Evolutionary conservation across 306 rosid species (phyloP).

Genomic region (Sechiopsis laciniata): DNA sequence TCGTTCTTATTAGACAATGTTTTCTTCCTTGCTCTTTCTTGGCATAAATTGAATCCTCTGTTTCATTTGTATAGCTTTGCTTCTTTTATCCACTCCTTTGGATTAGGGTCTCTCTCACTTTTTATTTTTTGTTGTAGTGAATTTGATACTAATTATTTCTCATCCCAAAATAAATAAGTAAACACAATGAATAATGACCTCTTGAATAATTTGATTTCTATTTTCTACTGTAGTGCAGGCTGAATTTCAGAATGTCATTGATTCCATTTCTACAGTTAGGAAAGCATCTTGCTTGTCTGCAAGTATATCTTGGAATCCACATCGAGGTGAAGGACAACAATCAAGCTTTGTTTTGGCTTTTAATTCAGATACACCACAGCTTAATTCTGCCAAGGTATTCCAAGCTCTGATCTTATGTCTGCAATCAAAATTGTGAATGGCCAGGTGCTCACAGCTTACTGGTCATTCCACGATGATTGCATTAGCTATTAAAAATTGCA

Average conservation of each 20-base stretch:
- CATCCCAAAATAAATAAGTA: too few species aligned
- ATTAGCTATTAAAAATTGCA: neutral
- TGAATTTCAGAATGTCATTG: constrained; percentile 81
- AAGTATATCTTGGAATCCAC: constrained; percentile 77
- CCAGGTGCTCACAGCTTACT: neutral
- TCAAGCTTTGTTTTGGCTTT: constrained; percentile 71
- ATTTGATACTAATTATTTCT: too few species aligned
- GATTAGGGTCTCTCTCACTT: too few species aligned
- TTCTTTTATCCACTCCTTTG: too few species aligned
- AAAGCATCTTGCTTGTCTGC: constrained; percentile 66
- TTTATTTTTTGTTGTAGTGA: too few species aligned
- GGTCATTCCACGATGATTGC: neutral
- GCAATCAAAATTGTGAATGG: neutral
- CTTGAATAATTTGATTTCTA: neutral
- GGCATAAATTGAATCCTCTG: too few species aligned
- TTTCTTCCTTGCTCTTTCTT: too few species aligned
- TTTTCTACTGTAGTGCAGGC: constrained; percentile 47
- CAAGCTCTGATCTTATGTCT: constrained; percentile 12
- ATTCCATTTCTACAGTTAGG: constrained; percentile 64
- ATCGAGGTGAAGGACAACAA: constrained; percentile 55
- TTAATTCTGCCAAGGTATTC: constrained; percentile 79
- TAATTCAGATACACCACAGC: constrained; percentile 59
- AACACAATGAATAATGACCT: too few species aligned
- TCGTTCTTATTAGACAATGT: too few species aligned
- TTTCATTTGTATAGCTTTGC: too few species aligned